Base-by-base conservation (phyloP, 306 rosid species). In the Dicorynia guianensis region DNA sequence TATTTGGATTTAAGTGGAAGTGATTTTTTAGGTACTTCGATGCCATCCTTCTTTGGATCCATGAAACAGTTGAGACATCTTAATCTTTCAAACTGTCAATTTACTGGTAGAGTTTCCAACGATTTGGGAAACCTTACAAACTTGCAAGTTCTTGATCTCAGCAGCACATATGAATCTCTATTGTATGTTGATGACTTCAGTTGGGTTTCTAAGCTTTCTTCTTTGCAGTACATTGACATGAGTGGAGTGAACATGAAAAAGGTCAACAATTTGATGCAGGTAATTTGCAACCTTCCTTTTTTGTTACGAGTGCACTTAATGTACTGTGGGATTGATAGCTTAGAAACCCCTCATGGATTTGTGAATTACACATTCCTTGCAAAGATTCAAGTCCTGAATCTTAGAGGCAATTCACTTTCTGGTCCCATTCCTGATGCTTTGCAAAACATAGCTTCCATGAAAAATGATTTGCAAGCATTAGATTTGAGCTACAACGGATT, bases 181-280 rank as follows among this genome's bases (percentile, higher is more conserved):
- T n/a, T n/a, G n/a, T n/a, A 61, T 66, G 6, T 11, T 34, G 69
- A 58, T 18, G 59, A 47, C 17, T 15, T 35, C 67, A 40, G 30
- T 15, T 69, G 81, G 79, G 11, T 83, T 63, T 49, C 75, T 12
- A 3, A 30, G n/a, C 69, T 76, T 46, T 14, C 35, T 3, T 46
- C 43, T 36, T 10, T 76, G 10, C 50, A 43, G 12, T 36, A 13
- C 19, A 48, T 76, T 34, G 69, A 67, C 30, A 30, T 67, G 75
- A 18, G 63, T 36, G 5, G 10, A 0, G 47, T 57, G 47, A 0
- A 55, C n/a, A 43, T 76, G 8, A 5, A 35, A 1, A 18, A 56
- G 8, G 40, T 38, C 11, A 56, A 6, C 4, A 58, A 76, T 33
- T 55, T 58, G 25, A 40, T 76, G 33, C 38, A 57, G 7, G 68